Evolutionary conservation across 139 green algal genomes (phyloP).

Genomic region (Eudorina sp.): DNA sequence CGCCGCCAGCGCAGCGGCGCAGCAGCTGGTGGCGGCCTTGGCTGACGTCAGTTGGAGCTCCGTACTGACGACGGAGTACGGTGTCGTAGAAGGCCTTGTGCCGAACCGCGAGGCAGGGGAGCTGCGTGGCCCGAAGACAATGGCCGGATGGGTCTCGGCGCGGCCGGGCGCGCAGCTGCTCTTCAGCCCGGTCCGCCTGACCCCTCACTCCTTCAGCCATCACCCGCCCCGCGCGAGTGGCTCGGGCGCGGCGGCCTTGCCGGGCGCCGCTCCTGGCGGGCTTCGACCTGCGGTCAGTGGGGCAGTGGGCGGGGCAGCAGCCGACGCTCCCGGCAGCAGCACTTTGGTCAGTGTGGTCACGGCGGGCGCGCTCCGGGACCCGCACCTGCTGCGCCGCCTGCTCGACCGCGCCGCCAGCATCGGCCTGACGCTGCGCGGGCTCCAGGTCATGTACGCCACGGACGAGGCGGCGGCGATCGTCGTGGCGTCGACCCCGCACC

Average conservation of each 20-base stretch:
- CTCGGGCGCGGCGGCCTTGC: not conserved
- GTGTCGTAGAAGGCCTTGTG: not conserved
- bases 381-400: not conserved
- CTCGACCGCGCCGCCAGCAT: not conserved
- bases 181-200: not conserved
- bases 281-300: too few relatives aligned
- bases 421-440: conserved; percentile 24
- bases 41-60: not conserved
- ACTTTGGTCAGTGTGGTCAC: conserved; percentile 20
- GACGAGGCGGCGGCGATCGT: conserved; percentile 21
- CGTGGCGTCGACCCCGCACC: conserved; percentile 34
- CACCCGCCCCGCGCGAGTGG: not conserved
- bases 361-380: not conserved
- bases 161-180: not conserved
- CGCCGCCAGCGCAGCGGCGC: not conserved
- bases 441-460: conserved; percentile 33
- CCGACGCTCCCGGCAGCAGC: not conserved
- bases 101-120: not conserved
- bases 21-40: not conserved
- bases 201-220: not conserved
- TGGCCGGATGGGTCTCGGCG: not conserved
- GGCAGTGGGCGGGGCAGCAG: too few relatives aligned
- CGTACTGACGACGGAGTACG: not conserved
- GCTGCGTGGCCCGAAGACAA: not conserved
- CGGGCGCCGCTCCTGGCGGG: not conserved